phyloP scores from a whole-genome alignment of 768 basidiomycete genomes.

The Rhodotorula paludigena region DNA sequence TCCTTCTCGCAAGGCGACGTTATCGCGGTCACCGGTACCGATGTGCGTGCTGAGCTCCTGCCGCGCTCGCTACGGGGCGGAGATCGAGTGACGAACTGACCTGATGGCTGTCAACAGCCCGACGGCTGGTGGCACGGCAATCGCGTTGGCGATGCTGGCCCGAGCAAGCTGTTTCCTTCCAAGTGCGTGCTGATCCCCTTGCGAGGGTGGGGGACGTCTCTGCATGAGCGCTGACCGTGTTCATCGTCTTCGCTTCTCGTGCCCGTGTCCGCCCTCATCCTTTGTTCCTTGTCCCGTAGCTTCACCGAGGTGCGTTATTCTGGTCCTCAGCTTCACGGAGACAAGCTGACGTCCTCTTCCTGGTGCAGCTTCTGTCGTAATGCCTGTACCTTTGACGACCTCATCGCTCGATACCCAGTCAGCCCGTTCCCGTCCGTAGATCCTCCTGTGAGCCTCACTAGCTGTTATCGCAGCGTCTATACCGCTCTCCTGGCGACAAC shows the following conservation, averaged over 20 bases:
- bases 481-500: no score
- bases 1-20: constrained; percentile 93
- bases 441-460: no score
- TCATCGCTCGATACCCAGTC: no score
- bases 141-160: constrained; percentile 48
- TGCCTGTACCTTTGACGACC: no score
- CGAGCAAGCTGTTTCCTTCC: constrained; percentile 43
- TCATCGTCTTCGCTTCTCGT: not conserved
- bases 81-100: not conserved
- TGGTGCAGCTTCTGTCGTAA: not conserved
- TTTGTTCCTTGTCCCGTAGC: not conserved
- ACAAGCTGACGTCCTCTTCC: not conserved
- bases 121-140: constrained; percentile 99
- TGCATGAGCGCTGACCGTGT: not conserved
- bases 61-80: not conserved
- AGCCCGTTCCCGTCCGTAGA: no score
- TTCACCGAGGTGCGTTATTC: not conserved
- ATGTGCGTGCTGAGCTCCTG: constrained; percentile 51
- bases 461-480: no score
- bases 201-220: no score
- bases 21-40: constrained; percentile 88
- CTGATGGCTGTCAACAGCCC: constrained; percentile 6
- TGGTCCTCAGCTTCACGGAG: not conserved
- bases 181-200: constrained; percentile 27
- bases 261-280: not conserved